These are phyloP conservation scores for Morella rubra DNA, from an alignment of 306 rosid species.

Conservation along the genomic window DNA sequence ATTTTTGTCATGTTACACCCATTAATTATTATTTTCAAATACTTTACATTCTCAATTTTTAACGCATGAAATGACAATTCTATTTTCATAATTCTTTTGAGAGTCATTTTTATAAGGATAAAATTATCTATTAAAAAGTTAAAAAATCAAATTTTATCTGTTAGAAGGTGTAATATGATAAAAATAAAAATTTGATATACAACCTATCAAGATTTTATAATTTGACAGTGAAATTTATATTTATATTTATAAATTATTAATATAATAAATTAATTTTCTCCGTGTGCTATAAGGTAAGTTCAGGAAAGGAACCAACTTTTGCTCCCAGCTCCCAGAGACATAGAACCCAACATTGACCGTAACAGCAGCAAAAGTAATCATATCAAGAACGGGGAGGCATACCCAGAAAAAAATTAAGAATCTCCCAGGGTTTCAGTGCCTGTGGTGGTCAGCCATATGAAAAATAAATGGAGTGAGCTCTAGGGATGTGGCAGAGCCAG, in stretches of 20 bases:
- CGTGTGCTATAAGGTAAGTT: background rate
- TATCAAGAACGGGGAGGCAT: background rate
- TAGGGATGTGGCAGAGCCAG: constrained; percentile 27
- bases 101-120: no score
- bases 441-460: background rate
- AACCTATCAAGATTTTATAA: no score
- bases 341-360: constrained; percentile 5
- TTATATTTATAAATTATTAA: background rate
- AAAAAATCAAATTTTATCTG: no score
- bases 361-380: constrained; percentile 6
- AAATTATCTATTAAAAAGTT: no score
- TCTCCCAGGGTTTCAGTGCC: constrained; percentile 28
- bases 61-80: no score
- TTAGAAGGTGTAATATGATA: no score
- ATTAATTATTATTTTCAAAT: no score
- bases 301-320: constrained; percentile 1
- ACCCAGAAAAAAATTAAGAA: background rate
- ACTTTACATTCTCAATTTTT: no score
- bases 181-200: no score
- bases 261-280: background rate
- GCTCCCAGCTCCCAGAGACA: constrained; percentile 5
- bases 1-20: no score
- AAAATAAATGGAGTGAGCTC: constrained; percentile 12
- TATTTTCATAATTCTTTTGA: no score
- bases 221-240: no score